Evolutionary conservation across 345 rosid genomes (phyloP).

Genomic region (Abelmoschus esculentus): DNA sequence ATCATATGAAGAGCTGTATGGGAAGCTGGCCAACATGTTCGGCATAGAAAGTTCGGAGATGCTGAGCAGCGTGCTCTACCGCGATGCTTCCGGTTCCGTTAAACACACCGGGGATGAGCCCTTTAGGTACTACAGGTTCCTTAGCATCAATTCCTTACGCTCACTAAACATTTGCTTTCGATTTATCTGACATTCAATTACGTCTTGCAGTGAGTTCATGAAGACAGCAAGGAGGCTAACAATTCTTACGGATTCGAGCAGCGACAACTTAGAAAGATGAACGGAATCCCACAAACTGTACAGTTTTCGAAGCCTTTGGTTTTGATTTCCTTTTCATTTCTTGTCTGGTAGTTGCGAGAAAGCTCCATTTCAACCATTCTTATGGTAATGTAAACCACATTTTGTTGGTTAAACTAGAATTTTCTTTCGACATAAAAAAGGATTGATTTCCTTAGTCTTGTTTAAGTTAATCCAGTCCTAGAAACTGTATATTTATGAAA

Average conservation of each 20-base stretch:
- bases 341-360: slow-evolving; percentile 17
- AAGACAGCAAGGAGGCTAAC: slow-evolving; percentile 79
- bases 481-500: neutral
- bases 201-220: slow-evolving; percentile 60
- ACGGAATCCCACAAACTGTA: slow-evolving; percentile 20
- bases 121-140: slow-evolving; percentile 50
- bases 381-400: slow-evolving; percentile 14
- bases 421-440: neutral
- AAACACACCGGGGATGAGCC: slow-evolving; percentile 79
- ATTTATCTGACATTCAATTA: neutral
- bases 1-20: slow-evolving; percentile 67
- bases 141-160: neutral
- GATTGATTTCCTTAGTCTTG: neutral
- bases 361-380: slow-evolving; percentile 19
- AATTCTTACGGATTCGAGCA: slow-evolving; percentile 54
- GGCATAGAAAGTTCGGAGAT: slow-evolving; percentile 58
- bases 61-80: slow-evolving; percentile 61
- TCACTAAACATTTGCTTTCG: neutral
- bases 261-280: slow-evolving; percentile 40
- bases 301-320: slow-evolving; percentile 18
- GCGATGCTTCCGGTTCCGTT: slow-evolving; percentile 50
- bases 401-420: neutral
- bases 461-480: neutral
- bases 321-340: slow-evolving; percentile 6
- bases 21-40: slow-evolving; percentile 66